phyloP scores from a whole-genome alignment of 495 filamentous ascomycete genomes.

The Penicillium macrosclerotiorum region DNA sequence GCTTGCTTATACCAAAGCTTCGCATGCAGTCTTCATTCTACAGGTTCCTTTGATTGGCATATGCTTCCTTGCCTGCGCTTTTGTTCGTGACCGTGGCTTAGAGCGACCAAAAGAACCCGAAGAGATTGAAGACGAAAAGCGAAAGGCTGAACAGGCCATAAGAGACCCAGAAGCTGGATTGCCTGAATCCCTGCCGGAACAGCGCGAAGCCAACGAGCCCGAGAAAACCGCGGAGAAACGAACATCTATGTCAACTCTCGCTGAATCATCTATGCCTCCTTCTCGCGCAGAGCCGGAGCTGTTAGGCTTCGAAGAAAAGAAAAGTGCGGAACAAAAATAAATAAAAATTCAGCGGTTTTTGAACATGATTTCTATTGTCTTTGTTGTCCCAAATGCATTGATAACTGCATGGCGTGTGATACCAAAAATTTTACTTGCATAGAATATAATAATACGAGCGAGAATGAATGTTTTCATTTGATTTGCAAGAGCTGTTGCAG shows the following conservation, averaged over 20 bases:
- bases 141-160: slow-evolving; percentile 19
- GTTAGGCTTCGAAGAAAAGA: slow-evolving; percentile 2
- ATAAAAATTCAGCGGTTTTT: background rate
- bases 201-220: background rate
- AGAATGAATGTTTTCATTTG: too few relatives aligned
- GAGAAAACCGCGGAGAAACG: slow-evolving; percentile 9
- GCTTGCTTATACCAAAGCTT: slow-evolving; percentile 50
- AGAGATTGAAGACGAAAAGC: slow-evolving; percentile 33
- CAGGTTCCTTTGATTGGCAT: slow-evolving; percentile 55
- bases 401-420: slow-evolving; percentile 13
- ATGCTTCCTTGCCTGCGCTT: slow-evolving; percentile 49
- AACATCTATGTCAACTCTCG: slow-evolving; percentile 19
- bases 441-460: background rate
- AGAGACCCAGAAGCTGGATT: slow-evolving; percentile 18
- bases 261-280: slow-evolving; percentile 19
- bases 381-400: background rate
- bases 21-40: slow-evolving; percentile 51
- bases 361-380: background rate
- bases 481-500: too few relatives aligned
- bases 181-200: slow-evolving; percentile 1
- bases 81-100: slow-evolving; percentile 55
- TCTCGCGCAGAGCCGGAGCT: slow-evolving; percentile 11
- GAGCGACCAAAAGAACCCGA: slow-evolving; percentile 47
- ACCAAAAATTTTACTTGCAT: slow-evolving; percentile 8
- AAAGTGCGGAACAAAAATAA: background rate